Evolutionary conservation across 2,329 filamentous ascomycete species (phyloP), one percentile per base, ranked within the genome.

Genomic region (Fusarium torreyae): DNA sequence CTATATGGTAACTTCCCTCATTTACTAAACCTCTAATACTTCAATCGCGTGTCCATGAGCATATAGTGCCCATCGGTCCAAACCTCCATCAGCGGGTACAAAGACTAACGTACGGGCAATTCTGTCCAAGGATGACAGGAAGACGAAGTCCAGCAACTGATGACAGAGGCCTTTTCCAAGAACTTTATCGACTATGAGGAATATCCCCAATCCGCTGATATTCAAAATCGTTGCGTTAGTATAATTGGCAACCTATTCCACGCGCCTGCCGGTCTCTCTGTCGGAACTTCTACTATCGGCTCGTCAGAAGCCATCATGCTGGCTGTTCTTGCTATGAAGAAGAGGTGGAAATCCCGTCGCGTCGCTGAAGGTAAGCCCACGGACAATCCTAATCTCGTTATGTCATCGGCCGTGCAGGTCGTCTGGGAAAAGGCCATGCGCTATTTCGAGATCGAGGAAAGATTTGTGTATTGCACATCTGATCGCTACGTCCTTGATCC

Each of bases 181-280:
- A 98, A 98, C 86, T 98, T 98, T 79, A 94, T 94, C 81, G 92
- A 94, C 78, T 94, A 94, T 78, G 92, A 94, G 77, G 92, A 94
- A 79, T 94, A 94, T 76, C 92, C 92, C 1, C 91, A 93, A 77
- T 90, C 90, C 1, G 92, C 92, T 55, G 92, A 94, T 70, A 94
- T 94, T 77, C 94, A 98, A 82, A 97, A 95, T 85, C 92, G 95
- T 73, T 97, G 94, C 76, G 92, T 94, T 67, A 92, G 89, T 80
- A 94, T 94, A 92, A 97, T 98, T 71, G 94, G 92, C 42, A 88
- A 92, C 63, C 88, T 98, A 43, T 97, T 97, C 88, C 89, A 98
- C 79, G 91, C 92, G 10, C 94, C 94, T 1, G 80, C 86, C 5
- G 84, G 86, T 26, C 89, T 90, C 63, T 89, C 93, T 45, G 89